Evolutionary conservation across 2,329 filamentous ascomycete genomes (phyloP), one percentile per base, ranked within the genome.

Genomic region (Epichloe amarillans): DNA sequence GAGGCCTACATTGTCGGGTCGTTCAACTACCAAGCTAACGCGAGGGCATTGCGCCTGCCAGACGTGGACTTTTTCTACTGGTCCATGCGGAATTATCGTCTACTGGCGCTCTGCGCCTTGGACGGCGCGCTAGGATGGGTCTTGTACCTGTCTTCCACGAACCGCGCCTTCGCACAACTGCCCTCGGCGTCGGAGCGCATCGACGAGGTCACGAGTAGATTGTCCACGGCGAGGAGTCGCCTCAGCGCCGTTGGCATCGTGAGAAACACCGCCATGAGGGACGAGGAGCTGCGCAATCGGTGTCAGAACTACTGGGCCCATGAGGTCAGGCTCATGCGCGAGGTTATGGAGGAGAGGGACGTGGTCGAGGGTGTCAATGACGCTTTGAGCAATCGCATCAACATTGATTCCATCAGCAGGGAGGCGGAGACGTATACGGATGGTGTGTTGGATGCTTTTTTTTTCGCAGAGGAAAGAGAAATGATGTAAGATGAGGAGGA

Each of bases 291-390:
- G 64, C 79, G 89, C 53, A 72, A 67, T 2, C 76, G 77, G 52
- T 76, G 77, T 47, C 77, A 83, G 57, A 75, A 73, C 15, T 96
- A 96, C 68, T 97, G 91, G 91, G 70, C 73, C 10, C 83, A 84
- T 43, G 88, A 96, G 69, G 84, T 80, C 6, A 72, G 77, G 48
- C 65, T 88, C 33, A 88, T 86, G 77, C 71, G 76, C 37, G 80
- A 84, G 60, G 80, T 86, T 23, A 84, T 94, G 76, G 85, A 89
- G 71, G 85, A 91, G 55, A 75, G 80, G 54, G 84, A 86, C 54
- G 86, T 90, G 7, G 69, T 87, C 37, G 81, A 83, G 59, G 79
- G 79, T 49, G 77, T 88, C 54, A 82, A 84, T 53, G 77, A 81
- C 62, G 84, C 82, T 11, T 65, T 90, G 56, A 70, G 72, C 60